Evolutionary conservation across 2,329 filamentous ascomycete species (phyloP), one percentile per base, ranked within the genome.

Genomic region (Penicillium sp.): DNA sequence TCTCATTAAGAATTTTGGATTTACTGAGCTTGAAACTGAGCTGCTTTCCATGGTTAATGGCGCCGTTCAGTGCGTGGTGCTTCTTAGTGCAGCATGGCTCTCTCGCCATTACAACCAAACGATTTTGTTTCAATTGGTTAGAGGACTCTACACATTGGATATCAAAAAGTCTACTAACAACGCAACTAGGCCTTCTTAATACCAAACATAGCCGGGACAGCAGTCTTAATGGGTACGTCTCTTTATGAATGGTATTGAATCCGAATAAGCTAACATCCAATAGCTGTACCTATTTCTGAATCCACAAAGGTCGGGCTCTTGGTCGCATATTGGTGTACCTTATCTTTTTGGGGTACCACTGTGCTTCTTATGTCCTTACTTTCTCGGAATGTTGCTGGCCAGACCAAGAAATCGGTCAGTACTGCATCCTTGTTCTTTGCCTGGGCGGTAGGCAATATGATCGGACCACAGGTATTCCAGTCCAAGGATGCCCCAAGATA

Each of bases 1-100:
- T 40, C 27, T 51, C 7, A 51, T 51, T 20, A 41, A 51, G 21
- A 44, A 39, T 20, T 51, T 51, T 30, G 41, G 43, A n/a, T 51
- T 41, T 15, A 46, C 34, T 8, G 37, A 30, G 17, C 42, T 51
- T 13, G 27, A 51, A 18, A 51, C 49, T 2, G 32, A 51, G 21
- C 36, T 51, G 3, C 37, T 51, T 7, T 51, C 49, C 12, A 51
- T 51, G 49, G 36, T 51, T 18, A 23, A 40, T 17, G 49, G 49
- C 4, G 49, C 43, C 7, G 36, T 46, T 40, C 43, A 46, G n/a
- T 40, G 34, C 10, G 43, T 46, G n/a, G 49, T 46, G 17, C 36
- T 51, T 8, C 17, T 51, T 5, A 37, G 24, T 32, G 43, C 49
- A 4, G 43, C 36, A 27, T 51, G 49, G 49, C 24, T 47, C 26